Evolutionary conservation across 164 flowering plant species (phyloP).

Genomic region (Vitis labrusca): DNA sequence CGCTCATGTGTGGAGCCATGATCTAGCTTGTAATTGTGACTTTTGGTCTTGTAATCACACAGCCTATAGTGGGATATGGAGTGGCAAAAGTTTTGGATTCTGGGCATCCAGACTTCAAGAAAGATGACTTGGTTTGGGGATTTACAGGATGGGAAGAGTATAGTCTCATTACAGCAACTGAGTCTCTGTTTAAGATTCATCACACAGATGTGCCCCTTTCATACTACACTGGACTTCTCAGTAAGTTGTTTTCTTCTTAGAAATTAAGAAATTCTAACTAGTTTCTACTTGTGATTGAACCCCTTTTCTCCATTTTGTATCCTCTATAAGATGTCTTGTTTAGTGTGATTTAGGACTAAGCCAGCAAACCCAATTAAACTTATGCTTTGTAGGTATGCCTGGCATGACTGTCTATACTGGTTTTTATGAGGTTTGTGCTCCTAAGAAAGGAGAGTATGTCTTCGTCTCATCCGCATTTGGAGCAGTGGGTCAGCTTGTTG

Average conservation of each 20-base stretch:
- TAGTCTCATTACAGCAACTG: slow-evolving; percentile 16
- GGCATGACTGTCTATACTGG: slow-evolving; percentile 46
- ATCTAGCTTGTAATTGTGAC: too few relatives aligned
- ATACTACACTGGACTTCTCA: slow-evolving; percentile 47
- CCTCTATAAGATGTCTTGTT: neutral
- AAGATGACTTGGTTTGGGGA: slow-evolving; percentile 44
- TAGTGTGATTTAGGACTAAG: neutral
- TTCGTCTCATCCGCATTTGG: slow-evolving; percentile 37
- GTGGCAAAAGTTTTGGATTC: slow-evolving; percentile 43
- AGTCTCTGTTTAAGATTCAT: slow-evolving; percentile 23
- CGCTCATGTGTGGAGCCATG: too few relatives aligned
- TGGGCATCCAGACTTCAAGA: slow-evolving; percentile 23
- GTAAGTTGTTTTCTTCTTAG: slow-evolving; percentile 12
- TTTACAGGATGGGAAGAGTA: slow-evolving; percentile 44
- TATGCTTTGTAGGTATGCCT: slow-evolving; percentile 30
- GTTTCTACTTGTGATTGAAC: neutral
- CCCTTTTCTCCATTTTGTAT: too few relatives aligned
- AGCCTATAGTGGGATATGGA: slow-evolving; percentile 35
- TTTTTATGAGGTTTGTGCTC: slow-evolving; percentile 31
- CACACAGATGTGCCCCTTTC: slow-evolving; percentile 43
- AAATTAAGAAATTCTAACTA: neutral
- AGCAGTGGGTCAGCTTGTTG: slow-evolving; percentile 41
- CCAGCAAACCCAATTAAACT: neutral
- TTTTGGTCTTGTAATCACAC: neutral
- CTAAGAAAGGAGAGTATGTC: slow-evolving; percentile 41